phyloP scores from a whole-genome alignment of 495 filamentous ascomycete genomes.

The Tuber umbilicatum region DNA sequence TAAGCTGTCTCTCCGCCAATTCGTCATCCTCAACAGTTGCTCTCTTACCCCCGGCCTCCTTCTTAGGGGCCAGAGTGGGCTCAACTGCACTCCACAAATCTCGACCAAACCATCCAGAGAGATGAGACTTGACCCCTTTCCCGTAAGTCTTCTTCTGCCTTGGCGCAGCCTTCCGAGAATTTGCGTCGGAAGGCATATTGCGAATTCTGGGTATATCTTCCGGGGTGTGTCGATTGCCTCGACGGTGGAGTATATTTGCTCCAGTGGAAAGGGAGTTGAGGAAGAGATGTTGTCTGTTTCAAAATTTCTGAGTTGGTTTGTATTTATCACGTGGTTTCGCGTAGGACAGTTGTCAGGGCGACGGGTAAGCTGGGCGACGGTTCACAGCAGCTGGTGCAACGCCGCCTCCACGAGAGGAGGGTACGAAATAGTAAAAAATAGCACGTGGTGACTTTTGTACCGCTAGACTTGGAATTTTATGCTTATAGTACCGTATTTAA shows the following conservation, averaged over 20 bases:
- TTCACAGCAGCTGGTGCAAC: not conserved
- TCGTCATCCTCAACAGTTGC: conserved; percentile 19
- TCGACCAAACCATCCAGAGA: conserved; percentile 35
- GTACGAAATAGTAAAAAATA: not conserved
- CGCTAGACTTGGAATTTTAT: not conserved
- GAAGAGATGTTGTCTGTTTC: conserved; percentile 6
- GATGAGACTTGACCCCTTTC: conserved; percentile 36
- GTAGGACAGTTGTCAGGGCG: conserved; percentile 18
- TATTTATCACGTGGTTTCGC: conserved; percentile 17
- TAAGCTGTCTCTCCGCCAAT: conserved; percentile 17
- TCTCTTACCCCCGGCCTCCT: conserved; percentile 6
- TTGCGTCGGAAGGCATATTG: conserved; percentile 21
- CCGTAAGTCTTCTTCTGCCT: conserved; percentile 39
- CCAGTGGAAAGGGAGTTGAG: conserved; percentile 5
- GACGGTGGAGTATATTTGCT: conserved; percentile 2
- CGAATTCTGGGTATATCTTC: not conserved
- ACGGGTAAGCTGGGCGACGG: not conserved
- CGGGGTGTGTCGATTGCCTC: not conserved
- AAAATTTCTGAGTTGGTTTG: conserved; percentile 18
- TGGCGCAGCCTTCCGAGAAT: conserved; percentile 13
- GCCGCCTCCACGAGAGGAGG: not conserved
- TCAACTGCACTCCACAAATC: conserved; percentile 36
- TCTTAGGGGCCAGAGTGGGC: conserved; percentile 9
- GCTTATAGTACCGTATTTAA: not conserved
- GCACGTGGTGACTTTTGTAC: not conserved